Evolutionary conservation across 192 early-diverging fungal genomes (phyloP).

Genomic region (Globomyces pollinis-pini): DNA sequence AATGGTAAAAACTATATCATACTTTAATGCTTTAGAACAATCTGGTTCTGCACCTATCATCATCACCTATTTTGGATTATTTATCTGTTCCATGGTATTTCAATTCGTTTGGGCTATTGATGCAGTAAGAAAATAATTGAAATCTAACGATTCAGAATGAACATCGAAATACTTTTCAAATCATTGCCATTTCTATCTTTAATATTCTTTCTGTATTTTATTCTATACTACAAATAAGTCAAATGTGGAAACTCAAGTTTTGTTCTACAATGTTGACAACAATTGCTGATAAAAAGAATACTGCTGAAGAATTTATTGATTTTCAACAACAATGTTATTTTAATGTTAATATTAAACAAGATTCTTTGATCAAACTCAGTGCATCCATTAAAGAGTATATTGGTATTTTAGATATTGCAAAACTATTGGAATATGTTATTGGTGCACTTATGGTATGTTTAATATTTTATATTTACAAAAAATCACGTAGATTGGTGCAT

Average conservation of each 20-base stretch:
- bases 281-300: background rate
- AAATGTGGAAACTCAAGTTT: background rate
- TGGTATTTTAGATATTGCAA: background rate
- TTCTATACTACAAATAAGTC: background rate
- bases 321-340: background rate
- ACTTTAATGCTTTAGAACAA: too few relatives aligned
- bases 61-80: constrained; percentile 22
- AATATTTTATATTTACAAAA: too few relatives aligned
- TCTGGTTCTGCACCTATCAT: constrained; percentile 11
- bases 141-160: too few relatives aligned
- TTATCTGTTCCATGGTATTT: constrained; percentile 21
- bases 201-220: constrained; percentile 21
- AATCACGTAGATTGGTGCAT: too few relatives aligned
- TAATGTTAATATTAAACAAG: background rate
- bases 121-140: too few relatives aligned
- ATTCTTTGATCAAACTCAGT: background rate
- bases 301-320: background rate
- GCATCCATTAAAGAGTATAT: background rate
- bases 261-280: background rate
- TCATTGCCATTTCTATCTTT: constrained; percentile 19
- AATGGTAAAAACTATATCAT: background rate
- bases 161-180: constrained; percentile 11
- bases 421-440: constrained; percentile 3
- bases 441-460: constrained; percentile 15
- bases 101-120: constrained; percentile 19